phyloP scores from a whole-genome alignment of 345 rosid species.

The Dimocarpus longan region DNA sequence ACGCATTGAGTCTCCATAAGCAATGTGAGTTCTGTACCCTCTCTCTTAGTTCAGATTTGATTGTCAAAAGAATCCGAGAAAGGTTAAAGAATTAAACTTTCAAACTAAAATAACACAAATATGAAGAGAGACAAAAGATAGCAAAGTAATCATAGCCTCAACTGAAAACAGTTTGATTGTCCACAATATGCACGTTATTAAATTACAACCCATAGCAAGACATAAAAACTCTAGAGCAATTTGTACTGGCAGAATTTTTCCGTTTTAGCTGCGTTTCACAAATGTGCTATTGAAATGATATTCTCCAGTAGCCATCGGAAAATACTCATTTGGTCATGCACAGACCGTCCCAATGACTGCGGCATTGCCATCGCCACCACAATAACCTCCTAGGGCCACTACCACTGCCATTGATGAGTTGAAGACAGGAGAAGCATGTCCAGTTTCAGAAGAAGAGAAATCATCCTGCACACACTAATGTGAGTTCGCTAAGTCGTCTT shows the following conservation, averaged over 20 bases:
- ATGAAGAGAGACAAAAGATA: too few species aligned
- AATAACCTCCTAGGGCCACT: neutral
- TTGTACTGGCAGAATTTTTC: neutral
- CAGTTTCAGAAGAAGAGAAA: too few species aligned
- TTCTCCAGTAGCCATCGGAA: neutral
- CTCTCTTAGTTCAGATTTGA: neutral
- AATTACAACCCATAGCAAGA: neutral
- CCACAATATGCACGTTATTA: neutral
- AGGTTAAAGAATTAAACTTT: too few species aligned
- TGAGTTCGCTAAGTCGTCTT: neutral
- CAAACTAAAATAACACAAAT: too few species aligned
- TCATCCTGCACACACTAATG: neutral
- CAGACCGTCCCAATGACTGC: too few species aligned
- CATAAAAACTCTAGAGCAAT: too few species aligned
- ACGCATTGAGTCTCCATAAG: slow-evolving; percentile 25
- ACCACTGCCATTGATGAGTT: too few species aligned
- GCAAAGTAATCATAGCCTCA: too few species aligned
- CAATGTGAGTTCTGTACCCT: slow-evolving; percentile 28
- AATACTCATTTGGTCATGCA: neutral
- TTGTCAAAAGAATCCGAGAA: neutral
- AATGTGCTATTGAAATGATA: neutral
- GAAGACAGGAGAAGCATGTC: neutral
- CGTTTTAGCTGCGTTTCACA: neutral
- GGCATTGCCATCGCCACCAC: neutral
- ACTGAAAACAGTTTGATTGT: too few species aligned